A percentile compares a stretch with the other conserved stretches of the same genome.
These are phyloP conservation scores for Coemansia sp. DNA, from an alignment of 192 early-diverging fungal species.

Conservation along the genomic window DNA sequence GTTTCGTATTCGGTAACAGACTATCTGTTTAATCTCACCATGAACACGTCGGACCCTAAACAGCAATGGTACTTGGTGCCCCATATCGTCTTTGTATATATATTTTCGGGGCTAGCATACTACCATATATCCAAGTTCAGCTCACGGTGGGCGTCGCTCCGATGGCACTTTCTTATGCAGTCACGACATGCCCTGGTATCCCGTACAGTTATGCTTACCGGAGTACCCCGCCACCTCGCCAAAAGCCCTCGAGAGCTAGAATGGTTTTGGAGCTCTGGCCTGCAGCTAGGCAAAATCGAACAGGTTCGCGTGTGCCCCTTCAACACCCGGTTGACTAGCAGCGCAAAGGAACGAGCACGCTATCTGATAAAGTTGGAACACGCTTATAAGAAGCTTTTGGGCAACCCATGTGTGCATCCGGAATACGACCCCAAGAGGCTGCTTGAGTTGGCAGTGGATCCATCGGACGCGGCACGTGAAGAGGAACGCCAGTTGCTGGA, in stretches of 20 bases:
- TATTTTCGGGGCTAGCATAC: slow-evolving; percentile 52
- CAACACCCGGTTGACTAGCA: slow-evolving; percentile 56
- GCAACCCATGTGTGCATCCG: slow-evolving; percentile 65
- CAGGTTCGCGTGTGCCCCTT: slow-evolving; percentile 62
- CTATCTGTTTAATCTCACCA: slow-evolving; percentile 52
- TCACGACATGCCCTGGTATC: slow-evolving; percentile 49
- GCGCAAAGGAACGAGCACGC: slow-evolving; percentile 56
- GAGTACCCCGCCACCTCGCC: slow-evolving; percentile 57
- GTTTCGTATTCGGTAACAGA: slow-evolving; percentile 39
- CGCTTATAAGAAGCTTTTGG: slow-evolving; percentile 58
- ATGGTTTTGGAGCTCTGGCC: slow-evolving; percentile 61
- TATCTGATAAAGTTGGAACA: slow-evolving; percentile 58
- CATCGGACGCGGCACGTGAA: slow-evolving; percentile 10
- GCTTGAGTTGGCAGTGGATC: slow-evolving; percentile 19
- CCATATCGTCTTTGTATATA: slow-evolving; percentile 50
- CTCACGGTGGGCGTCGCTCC: slow-evolving; percentile 51
- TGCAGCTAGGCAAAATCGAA: slow-evolving; percentile 65
- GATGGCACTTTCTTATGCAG: slow-evolving; percentile 55
- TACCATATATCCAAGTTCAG: slow-evolving; percentile 52
- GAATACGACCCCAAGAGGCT: slow-evolving; percentile 60
- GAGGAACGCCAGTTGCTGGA: slow-evolving; percentile 30
- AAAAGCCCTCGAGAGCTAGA: slow-evolving; percentile 58
- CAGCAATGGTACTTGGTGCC: slow-evolving; percentile 45
- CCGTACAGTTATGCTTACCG: slow-evolving; percentile 69
- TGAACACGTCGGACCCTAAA: slow-evolving; percentile 29